Evolutionary conservation across 2,329 filamentous ascomycete species (phyloP), one percentile per base, ranked within the genome.

Genomic region (Epichloe bromicola): DNA sequence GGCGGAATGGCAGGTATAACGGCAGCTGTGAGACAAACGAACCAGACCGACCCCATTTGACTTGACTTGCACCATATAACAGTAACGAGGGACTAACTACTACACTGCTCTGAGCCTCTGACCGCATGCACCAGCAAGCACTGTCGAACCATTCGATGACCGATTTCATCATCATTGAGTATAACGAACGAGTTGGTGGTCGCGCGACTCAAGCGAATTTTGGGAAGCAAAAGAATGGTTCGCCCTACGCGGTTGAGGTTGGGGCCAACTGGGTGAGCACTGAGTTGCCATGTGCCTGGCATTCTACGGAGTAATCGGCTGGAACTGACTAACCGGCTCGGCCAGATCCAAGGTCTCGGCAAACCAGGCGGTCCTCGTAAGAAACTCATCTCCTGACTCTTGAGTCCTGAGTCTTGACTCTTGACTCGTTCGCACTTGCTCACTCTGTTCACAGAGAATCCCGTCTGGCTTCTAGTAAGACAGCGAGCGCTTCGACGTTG

Each of bases 151-250:
- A 74, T 2, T 83, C 79, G 0, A 67, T 85, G 5, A 66, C 70
- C 0, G 80, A 86, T 53, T 85, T 86, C 53, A 49, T 85, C 7
- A 80, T 86, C 45, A 63, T 86, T 3, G 82, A 86, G 54, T 78
- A 80, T 53, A 79, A 80, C 12, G 69, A 75, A 53, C 71, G 75
- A 12, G 75, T 86, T 52, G 82, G 83, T 1, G 83, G 83, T 1
- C 74, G 82, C 5, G 73, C 82, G 39, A 65, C 66, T n/a, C 74
- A 83, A 53, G 72, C 72, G 0, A 66, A 69, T 0, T 84, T 85
- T 57, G 80, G 81, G 4, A 65, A 69, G 15, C 61, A 65, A 3
- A 37, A 64, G 0, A 67, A 76, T 37, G 78, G 78, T 0, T 67
- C 72, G 1, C 73, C 77, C 0, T 81, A 79, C 53, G 71, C 69